phyloP scores from a whole-genome alignment of 306 rosid genomes.

The Ceratonia siliqua region DNA sequence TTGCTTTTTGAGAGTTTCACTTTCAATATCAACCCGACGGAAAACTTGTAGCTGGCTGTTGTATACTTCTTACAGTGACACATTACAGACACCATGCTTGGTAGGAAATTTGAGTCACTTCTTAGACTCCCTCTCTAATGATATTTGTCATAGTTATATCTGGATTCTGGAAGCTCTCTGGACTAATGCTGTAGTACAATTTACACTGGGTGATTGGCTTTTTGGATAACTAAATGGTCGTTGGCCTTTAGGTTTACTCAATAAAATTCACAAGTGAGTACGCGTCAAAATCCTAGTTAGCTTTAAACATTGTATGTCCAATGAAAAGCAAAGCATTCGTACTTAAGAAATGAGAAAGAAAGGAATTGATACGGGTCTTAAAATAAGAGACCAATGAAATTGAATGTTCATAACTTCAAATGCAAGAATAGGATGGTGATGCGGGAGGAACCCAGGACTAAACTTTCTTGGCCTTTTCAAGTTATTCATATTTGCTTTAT shows the following conservation, averaged over 20 bases:
- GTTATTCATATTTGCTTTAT: slow-evolving; percentile 16
- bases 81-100: background rate
- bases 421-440: slow-evolving; percentile 28
- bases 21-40: background rate
- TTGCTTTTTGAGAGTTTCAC: slow-evolving; percentile 6
- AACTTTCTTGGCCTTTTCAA: background rate
- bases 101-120: slow-evolving; percentile 37
- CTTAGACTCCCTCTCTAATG: background rate
- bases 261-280: background rate
- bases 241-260: background rate
- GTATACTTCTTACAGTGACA: background rate
- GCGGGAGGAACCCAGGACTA: background rate
- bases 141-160: slow-evolving; percentile 22
- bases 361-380: slow-evolving; percentile 34
- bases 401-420: slow-evolving; percentile 29
- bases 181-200: background rate
- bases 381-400: slow-evolving; percentile 5
- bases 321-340: slow-evolving; percentile 31
- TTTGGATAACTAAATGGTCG: background rate
- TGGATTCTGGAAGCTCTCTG: slow-evolving; percentile 29
- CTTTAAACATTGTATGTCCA: slow-evolving; percentile 15
- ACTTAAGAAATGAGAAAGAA: slow-evolving; percentile 24
- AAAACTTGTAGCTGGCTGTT: slow-evolving; percentile 14
- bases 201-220: background rate
- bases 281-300: slow-evolving; percentile 1